Evolutionary conservation across 345 rosid species (phyloP), one percentile per base, ranked within the genome.

Genomic region (Barbarea vulgaris): DNA sequence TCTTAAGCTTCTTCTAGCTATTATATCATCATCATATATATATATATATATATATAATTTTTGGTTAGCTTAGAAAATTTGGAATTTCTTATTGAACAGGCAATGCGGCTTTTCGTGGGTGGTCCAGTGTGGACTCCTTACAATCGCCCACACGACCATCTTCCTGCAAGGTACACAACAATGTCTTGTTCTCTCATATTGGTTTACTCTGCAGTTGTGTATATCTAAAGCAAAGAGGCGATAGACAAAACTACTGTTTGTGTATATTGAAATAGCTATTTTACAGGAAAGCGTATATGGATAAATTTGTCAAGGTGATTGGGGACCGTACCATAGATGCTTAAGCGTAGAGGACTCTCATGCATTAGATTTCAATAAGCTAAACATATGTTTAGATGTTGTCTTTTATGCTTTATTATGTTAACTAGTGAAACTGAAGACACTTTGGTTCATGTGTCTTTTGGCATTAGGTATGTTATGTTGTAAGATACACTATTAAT

Each of bases 61-160:
- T 22, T 22, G 55, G 33, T 17, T 44, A 56, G 10, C 36, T 21
- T 74, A 18, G 6, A 52, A 42, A 39, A 7, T n/a, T 11, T 42
- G 18, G 31, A 33, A 59, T 17, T 42, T 30, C n/a, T 31, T 19
- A n/a, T 76, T 69, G 15, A 77, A 65, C 83, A 89, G 95, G 97
- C 97, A 4, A 85, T 91, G 97, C 82, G 95, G 46, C 88, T 91
- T 42, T 91, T 89, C 30, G 91, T 89, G 51, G 93, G 93, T 58
- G 91, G 87, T 48, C 95, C 97, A 12, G 34, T 91, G 69, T 89
- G 95, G 97, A 91, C 97, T 44, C 91, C 97, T 47, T 86, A 64
- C 79, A 91, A 91, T 70, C 97, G 93, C 19, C 95, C 97, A 48
- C 91, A 89, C 11, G 97, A 91, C 79, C 86, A 89, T n/a, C 4